Percentiles rank a stretch among this genome's conserved stretches.
Evolutionary conservation across 2,329 filamentous ascomycete genomes (phyloP).

Genomic region (Chaetomiaceae sp.): DNA sequence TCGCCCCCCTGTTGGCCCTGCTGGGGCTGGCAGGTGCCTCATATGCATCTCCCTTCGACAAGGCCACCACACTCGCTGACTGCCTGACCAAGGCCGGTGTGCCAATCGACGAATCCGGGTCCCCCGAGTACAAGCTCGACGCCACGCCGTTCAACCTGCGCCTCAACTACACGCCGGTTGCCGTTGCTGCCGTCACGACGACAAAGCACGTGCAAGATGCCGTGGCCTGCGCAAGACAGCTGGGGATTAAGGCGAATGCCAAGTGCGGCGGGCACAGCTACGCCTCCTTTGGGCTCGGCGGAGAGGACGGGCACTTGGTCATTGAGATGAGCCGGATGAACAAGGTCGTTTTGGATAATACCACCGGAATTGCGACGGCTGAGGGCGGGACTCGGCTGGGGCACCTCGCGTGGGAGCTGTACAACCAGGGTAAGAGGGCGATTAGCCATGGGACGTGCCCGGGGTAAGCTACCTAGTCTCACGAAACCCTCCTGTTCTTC

Average conservation of each 20-base stretch:
- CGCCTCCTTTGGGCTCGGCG: constrained; percentile 45
- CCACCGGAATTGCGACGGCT: constrained; percentile 39
- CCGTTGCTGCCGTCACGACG: constrained; percentile 41
- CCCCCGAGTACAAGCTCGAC: constrained; percentile 33
- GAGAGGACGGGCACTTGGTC: constrained; percentile 44
- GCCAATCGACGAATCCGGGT: constrained; percentile 21
- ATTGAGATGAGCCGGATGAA: constrained; percentile 45
- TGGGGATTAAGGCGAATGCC: constrained; percentile 44
- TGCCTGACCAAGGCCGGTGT: constrained; percentile 26
- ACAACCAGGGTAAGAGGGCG: constrained; percentile 36
- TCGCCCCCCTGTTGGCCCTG: constrained; percentile 18
- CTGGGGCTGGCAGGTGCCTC: constrained; percentile 18
- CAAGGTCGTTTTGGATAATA: constrained; percentile 37
- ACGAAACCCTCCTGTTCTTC: neutral
- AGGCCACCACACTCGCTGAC: constrained; percentile 23
- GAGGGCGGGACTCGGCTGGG: constrained; percentile 49
- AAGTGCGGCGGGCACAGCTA: constrained; percentile 51
- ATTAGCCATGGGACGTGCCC: constrained; percentile 51
- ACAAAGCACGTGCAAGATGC: constrained; percentile 42
- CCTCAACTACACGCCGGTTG: constrained; percentile 36
- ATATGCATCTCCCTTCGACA: constrained; percentile 22
- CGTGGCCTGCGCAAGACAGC: constrained; percentile 41
- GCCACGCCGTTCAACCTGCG: constrained; percentile 32
- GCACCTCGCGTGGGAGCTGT: constrained; percentile 40
- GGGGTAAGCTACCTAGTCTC: constrained; percentile 34